Conservation (phyloP, 306 rosid genomes). For the Castanospermum australe region DNA sequence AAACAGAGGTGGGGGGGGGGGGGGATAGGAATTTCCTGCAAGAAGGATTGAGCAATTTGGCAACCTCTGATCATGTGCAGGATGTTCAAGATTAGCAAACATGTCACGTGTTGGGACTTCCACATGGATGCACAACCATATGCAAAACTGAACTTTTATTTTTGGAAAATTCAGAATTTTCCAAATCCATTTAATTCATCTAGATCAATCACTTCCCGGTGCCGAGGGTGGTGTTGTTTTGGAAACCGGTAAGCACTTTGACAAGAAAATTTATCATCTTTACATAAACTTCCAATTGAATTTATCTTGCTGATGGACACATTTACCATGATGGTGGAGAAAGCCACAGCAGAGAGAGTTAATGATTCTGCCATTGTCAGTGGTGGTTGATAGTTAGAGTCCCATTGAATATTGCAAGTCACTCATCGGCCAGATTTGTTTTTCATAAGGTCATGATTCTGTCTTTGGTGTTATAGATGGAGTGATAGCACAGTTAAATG, state of each 20-base stretch:
- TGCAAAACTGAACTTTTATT: too few relatives aligned
- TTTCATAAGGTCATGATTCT: neutral
- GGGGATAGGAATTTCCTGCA: too few relatives aligned
- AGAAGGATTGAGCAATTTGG: too few relatives aligned
- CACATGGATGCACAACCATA: too few relatives aligned
- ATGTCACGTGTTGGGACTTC: too few relatives aligned
- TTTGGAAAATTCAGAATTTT: too few relatives aligned
- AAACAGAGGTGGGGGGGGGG: too few relatives aligned
- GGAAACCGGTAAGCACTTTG: neutral
- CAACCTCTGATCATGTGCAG: too few relatives aligned
- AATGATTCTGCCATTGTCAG: neutral
- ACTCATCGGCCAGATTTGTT: neutral
- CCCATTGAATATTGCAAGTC: neutral
- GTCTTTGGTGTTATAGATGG: neutral
- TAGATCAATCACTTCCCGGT: too few relatives aligned
- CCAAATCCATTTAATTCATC: neutral
- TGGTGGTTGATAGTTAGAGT: neutral
- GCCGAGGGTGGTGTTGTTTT: neutral
- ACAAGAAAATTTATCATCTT: neutral
- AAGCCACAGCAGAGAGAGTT: neutral
- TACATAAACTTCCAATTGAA: neutral
- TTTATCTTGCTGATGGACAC: neutral
- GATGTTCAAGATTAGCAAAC: too few relatives aligned
- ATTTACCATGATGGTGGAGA: neutral
- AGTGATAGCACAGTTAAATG: neutral